Evolutionary conservation across 1,284 basidiomycete genomes (phyloP).

Genomic region (Marasmius tenuissimus): DNA sequence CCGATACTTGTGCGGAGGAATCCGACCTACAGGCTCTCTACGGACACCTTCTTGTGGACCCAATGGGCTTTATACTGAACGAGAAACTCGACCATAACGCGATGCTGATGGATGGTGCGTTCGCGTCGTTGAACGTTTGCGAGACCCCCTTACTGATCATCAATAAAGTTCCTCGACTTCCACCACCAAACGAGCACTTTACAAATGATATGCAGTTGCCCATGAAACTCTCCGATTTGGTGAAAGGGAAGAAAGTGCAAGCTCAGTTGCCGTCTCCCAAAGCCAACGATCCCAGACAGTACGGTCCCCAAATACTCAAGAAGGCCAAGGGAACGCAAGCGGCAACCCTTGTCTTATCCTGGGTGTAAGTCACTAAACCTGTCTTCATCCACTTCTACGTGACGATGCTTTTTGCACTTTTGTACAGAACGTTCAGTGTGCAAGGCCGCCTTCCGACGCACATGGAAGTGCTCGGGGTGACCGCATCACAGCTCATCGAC

Average conservation of each 20-base stretch:
- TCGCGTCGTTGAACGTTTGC: neutral
- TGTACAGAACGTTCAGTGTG: constrained; percentile 41
- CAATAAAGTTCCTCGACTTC: constrained; percentile 49
- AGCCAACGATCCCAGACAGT: constrained; percentile 6
- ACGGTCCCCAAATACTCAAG: constrained; percentile 37
- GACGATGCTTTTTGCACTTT: constrained; percentile 2
- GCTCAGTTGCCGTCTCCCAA: neutral
- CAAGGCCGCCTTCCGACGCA: constrained; percentile 25
- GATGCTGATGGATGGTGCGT: constrained; percentile 52
- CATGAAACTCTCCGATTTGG: constrained; percentile 29
- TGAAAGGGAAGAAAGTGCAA: constrained; percentile 18
- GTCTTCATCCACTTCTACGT: constrained; percentile 13
- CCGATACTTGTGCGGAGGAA: too few species aligned
- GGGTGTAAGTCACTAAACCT: constrained; percentile 49
- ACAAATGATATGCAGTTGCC: constrained; percentile 33
- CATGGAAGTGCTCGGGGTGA: constrained; percentile 19
- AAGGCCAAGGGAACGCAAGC: constrained; percentile 60
- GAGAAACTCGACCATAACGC: constrained; percentile 54
- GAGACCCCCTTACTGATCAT: neutral
- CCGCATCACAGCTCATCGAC: constrained; percentile 27
- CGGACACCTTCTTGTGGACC: constrained; percentile 26
- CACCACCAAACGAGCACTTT: constrained; percentile 46
- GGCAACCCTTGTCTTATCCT: constrained; percentile 62
- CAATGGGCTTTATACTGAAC: constrained; percentile 42
- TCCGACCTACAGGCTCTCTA: neutral